phyloP scores from a whole-genome alignment of 2,329 filamentous ascomycete species.

The Cercospora canescens region DNA sequence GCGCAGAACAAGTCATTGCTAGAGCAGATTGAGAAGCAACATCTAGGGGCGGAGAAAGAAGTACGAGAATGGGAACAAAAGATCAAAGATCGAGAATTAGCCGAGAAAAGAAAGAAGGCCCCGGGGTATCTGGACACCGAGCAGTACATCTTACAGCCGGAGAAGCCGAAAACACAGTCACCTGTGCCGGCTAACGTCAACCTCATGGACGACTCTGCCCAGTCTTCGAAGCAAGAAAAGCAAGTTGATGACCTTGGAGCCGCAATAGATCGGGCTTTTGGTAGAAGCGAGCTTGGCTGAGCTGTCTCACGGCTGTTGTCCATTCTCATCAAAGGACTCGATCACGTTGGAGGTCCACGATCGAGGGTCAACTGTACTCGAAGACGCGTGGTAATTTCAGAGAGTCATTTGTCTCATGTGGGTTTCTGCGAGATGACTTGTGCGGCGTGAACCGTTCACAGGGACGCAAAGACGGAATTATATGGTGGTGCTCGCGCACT shows the following conservation, averaged over 20 bases:
- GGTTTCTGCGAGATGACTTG: neutral
- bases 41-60: constrained; percentile 66
- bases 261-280: constrained; percentile 40
- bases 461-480: neutral
- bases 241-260: constrained; percentile 35
- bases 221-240: constrained; percentile 19
- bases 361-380: neutral
- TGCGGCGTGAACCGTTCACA: neutral
- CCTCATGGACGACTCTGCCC: constrained; percentile 30
- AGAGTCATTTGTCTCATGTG: neutral
- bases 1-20: constrained; percentile 77
- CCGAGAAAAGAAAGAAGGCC: constrained; percentile 76
- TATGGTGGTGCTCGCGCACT: neutral
- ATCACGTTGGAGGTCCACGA: neutral
- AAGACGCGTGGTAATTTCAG: neutral
- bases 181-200: constrained; percentile 16
- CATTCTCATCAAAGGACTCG: neutral
- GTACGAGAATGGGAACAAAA: constrained; percentile 70
- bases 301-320: neutral
- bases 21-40: constrained; percentile 69
- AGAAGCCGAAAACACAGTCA: constrained; percentile 43
- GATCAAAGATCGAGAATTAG: constrained; percentile 65
- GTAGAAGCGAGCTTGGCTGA: constrained; percentile 35
- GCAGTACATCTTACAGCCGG: constrained; percentile 67
- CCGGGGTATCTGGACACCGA: constrained; percentile 81